These are phyloP conservation scores for Zymoseptoria brevis DNA, from an alignment of 2,329 filamentous ascomycete species.

Conservation along the genomic window DNA sequence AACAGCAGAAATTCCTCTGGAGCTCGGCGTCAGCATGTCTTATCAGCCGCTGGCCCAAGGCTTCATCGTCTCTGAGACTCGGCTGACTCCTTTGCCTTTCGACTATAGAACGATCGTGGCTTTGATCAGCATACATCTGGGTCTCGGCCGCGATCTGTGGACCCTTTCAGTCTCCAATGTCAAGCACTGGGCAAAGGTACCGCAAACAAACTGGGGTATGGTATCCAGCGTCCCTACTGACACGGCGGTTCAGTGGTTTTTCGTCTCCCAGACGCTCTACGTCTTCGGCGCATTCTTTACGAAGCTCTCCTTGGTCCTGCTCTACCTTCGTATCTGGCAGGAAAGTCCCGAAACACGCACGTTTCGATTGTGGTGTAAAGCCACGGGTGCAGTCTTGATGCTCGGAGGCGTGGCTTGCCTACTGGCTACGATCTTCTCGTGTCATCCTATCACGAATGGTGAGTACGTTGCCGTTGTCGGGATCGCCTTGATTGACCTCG, in stretches of 20 bases:
- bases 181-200: neutral
- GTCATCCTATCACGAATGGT: slow-evolving; percentile 1
- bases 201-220: too few relatives aligned
- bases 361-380: slow-evolving; percentile 8
- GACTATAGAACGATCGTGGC: neutral
- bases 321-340: slow-evolving; percentile 12
- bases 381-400: neutral
- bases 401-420: slow-evolving; percentile 3
- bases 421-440: slow-evolving; percentile 9
- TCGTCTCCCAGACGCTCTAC: slow-evolving; percentile 7
- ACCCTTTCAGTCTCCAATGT: slow-evolving; percentile 1
- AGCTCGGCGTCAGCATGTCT: too few relatives aligned
- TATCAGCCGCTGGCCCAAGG: too few relatives aligned
- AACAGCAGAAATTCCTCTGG: too few relatives aligned
- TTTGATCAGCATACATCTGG: neutral
- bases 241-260: slow-evolving; percentile 7
- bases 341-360: neutral
- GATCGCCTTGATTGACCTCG: neutral
- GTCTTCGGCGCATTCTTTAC: slow-evolving; percentile 5
- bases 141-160: slow-evolving; percentile 2
- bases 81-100: too few relatives aligned
- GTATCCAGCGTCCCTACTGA: too few relatives aligned
- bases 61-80: too few relatives aligned
- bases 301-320: slow-evolving; percentile 9
- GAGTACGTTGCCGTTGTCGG: neutral